Conservation (phyloP, 768 basidiomycete species). For the Kondoa subrosea region DNA sequence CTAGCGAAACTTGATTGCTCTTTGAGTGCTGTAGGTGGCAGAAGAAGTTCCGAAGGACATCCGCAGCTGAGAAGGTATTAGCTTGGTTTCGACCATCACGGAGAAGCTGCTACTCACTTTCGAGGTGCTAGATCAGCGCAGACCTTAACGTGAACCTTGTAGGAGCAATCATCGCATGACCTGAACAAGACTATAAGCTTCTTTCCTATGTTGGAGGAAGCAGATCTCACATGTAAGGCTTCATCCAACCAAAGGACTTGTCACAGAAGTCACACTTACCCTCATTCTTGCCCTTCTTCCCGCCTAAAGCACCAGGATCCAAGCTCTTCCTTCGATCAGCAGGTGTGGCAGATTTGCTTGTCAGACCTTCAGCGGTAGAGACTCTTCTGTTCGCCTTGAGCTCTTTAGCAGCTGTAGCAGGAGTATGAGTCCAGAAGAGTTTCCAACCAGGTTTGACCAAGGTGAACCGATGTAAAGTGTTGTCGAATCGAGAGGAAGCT, state of each 20-base stretch:
- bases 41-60: neutral
- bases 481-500: conserved; percentile 26
- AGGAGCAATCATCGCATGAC: conserved; percentile 75
- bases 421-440: conserved; percentile 23
- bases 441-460: conserved; percentile 56
- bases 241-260: conserved; percentile 63
- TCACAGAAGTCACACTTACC: conserved; percentile 61
- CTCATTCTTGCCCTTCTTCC: conserved; percentile 1
- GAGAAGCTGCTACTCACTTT: neutral
- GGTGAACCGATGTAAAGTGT: conserved; percentile 63
- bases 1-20: neutral
- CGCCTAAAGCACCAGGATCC: neutral
- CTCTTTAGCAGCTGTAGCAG: conserved; percentile 11
- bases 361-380: neutral
- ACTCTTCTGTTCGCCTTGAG: conserved; percentile 5
- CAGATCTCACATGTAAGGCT: conserved; percentile 43
- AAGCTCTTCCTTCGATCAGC: neutral
- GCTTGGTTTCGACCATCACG: neutral
- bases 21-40: neutral
- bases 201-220: neutral
- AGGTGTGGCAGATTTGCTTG: neutral
- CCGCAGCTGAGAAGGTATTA: neutral
- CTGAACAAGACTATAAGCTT: neutral
- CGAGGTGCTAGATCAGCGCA: neutral
- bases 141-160: conserved; percentile 2